Evolutionary conservation across 1,139 yeast genomes (phyloP).

Genomic region (Suhomyces wounanorum): DNA sequence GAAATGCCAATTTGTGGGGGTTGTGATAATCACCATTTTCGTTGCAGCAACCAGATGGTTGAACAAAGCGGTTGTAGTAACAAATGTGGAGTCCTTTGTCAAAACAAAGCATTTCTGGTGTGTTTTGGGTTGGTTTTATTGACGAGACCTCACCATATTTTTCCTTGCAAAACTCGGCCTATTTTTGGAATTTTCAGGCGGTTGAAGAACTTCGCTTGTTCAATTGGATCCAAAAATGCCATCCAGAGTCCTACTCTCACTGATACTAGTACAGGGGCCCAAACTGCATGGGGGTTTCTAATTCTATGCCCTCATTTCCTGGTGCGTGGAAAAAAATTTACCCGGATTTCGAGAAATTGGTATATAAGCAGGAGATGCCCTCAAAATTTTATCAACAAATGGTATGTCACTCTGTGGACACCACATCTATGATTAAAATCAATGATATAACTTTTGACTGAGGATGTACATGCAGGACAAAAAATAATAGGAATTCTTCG

Average conservation of each 20-base stretch:
- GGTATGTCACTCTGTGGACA: constrained; percentile 6
- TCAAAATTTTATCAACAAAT: background rate
- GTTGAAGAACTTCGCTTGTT: no score
- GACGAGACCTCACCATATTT: no score
- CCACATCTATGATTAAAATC: constrained; percentile 16
- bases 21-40: background rate
- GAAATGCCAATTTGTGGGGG: background rate
- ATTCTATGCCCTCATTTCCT: background rate
- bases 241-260: background rate
- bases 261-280: background rate
- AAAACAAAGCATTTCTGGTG: no score
- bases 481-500: constrained; percentile 62
- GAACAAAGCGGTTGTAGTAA: no score
- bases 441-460: constrained; percentile 34
- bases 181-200: no score
- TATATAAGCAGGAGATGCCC: constrained; percentile 4
- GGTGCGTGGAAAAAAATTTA: constrained; percentile 6
- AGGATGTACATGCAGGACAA: constrained; percentile 72
- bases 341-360: constrained; percentile 14
- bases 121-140: no score
- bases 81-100: no score
- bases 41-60: no score
- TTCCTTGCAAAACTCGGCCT: no score
- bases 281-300: background rate
- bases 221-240: no score